Evolutionary conservation across 2,329 filamentous ascomycete species (phyloP), one percentile per base, ranked within the genome.

Genomic region (Alternaria incomplexa): DNA sequence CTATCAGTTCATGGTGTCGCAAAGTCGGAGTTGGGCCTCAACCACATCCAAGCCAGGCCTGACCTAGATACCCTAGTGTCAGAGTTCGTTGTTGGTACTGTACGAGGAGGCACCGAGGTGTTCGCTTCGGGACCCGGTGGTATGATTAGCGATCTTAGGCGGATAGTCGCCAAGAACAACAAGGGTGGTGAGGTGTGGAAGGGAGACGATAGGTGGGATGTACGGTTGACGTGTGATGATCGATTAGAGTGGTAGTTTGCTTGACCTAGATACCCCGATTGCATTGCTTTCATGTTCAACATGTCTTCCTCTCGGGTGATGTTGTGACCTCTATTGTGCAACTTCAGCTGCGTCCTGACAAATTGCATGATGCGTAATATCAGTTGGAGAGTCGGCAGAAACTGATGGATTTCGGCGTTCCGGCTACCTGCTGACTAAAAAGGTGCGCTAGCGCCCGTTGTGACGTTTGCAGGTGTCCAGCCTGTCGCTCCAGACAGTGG

Each of bases 131-230:
- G 77, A 1, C 76, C 76, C 2, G 72, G 68, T 12, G 71, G 67
- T 11, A 69, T 79, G 73, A 76, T 78, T 15, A 78, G 73, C 22
- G 75, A 79, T 61, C 47, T 79, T 23, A 66, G 76, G 25, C 68
- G 68, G 12, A 73, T 77, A 22, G 63, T 79, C n/a, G 77, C 77
- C 3, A 63, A 63, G 13, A 64, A 62, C 63, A 78, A 77, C 56
- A 70, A 72, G 28, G 76, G 74, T n/a, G 66, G 60, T 2, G 66
- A 72, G n/a, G 76, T 79, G 6, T 77, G 73, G 75, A 77, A 63
- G 53, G 77, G 76, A 12, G 70, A 77, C 4, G 71, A 74, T 26
- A 72, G 72, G 30, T 68, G 66, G 48, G 73, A 79, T 65, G 74
- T 79, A 1, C 64, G 69, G 36, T 65, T 79, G 45, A 73, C 67